Base-by-base conservation (phyloP, 1,139 yeast species). In the Chernovozyma aurita region DNA sequence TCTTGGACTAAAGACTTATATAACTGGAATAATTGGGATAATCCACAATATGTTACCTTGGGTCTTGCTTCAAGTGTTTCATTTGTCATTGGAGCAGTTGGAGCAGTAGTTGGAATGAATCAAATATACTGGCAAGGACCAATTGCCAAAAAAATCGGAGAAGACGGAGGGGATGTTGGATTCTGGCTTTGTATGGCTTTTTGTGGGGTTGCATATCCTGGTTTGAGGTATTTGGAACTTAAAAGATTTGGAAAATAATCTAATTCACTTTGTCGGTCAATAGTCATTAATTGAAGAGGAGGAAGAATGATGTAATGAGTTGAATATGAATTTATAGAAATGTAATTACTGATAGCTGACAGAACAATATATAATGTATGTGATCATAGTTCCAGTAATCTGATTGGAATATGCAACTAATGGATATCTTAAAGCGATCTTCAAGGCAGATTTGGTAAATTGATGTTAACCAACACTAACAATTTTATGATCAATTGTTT, bases 141-240 rank as follows among this genome's bases (percentile, higher is more conserved):
- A 1, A 39, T 61, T 18, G 63, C 64, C 3, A 49, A 42, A 24
- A 45, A 39, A 29, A 47, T 58, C 15, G 63, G 64, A 7, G 50
- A 36, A 4, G 38, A 45, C 35, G 85, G 84, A 22, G 83, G 82
- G 13, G 87, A 80, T 47, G 53, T 84, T 28, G 94, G 87, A 25
- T 76, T 79, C 71, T 80, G 86, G 76, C 53, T 83, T 24, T 65
- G 81, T 9, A 73, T 80, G 71, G 87, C 76, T 0, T 76, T 84
- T 46, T 61, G 84, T 2, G 80, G 76, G 1, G 44, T 77, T 4
- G 60, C 66, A 0, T 84, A 78, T 50, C 85, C 90, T 4, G 49
- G 65, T 0, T 52, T 73, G 15, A 65, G 92, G 45, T 78, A 71
- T 47, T 45, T 64, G 33, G 94, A 84, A 50, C 51, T 82, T 45